Evolutionary conservation across 176 grass and related monocot genomes (phyloP).

Genomic region (Cymbopogon citratus): DNA sequence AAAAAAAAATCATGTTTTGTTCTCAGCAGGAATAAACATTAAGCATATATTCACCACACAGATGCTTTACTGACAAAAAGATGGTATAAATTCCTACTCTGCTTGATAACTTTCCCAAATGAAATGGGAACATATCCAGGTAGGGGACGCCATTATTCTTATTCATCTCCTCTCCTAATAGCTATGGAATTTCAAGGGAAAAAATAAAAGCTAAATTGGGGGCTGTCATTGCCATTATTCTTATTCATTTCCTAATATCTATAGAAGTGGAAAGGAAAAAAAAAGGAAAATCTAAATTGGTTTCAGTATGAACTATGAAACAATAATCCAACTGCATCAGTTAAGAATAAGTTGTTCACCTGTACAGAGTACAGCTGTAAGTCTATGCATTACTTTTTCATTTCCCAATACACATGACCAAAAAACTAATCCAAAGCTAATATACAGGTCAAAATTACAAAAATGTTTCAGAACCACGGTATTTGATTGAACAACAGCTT

Average conservation of each 20-base stretch:
- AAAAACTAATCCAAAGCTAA: no score
- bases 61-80: not conserved
- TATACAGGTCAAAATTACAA: not conserved
- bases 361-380: not conserved
- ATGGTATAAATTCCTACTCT: constrained; percentile 13
- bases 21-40: not conserved
- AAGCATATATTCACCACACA: not conserved
- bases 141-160: not conserved
- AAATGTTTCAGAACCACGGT: not conserved
- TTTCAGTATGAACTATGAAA: not conserved
- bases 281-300: not conserved
- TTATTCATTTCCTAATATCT: not conserved
- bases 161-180: not conserved
- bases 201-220: not conserved
- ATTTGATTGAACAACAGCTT: not conserved
- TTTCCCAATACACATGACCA: no score
- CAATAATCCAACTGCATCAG: not conserved
- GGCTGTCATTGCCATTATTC: not conserved
- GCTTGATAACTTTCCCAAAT: not conserved
- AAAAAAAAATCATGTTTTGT: constrained; percentile 12
- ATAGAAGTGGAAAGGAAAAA: not conserved
- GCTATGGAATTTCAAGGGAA: not conserved
- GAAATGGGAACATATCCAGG: constrained; percentile 4
- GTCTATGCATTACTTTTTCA: not conserved
- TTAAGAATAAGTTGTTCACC: not conserved